Base-by-base conservation (phyloP, 179 eudicot species). In the Vitellaria paradoxa region DNA sequence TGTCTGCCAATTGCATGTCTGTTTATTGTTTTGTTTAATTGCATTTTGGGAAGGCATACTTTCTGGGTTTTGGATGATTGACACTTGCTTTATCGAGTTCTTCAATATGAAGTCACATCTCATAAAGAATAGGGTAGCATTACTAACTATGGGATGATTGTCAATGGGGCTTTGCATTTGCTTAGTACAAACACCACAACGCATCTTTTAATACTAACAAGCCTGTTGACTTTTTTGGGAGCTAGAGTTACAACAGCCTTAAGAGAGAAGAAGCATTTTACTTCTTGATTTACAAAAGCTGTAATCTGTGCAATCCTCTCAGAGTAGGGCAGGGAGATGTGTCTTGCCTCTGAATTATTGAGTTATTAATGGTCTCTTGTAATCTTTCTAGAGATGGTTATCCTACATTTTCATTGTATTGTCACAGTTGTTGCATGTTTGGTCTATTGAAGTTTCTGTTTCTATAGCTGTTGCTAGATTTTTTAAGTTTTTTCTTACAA, bases 161-260 rank as follows among this genome's bases (percentile, higher is more conserved):
- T 30, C 37, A 30, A 30, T 30, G 37, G 37, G 37, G 37, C 37
- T 30, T 30, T 30, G 37, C 37, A 2, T 30, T n/a, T n/a, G n/a
- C n/a, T n/a, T 30, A 30, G 37, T 30, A 30, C 37, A 30, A 30
- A 30, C 37, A 23, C 37, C 30, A 7, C 18, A 45, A 30, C 24
- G 68, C 45, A 18, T 46, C 26, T 46, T 68, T 46, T 46, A 45
- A 45, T 47, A 55, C 26, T 65, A 18, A 40, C 15, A 50, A 42
- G 10, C 7, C 70, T 71, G 6, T 71, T 9, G 14, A 71, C 12
- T 24, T 55, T 7, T 46, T 67, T 10, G 45, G 56, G 30, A 68
- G 56, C 26, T 68, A 46, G 61, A 23, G 45, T 52, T 70, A 10
- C 42, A 70, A 71, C 12, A 30, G 74, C 74, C 8, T 71, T 53